Percentiles rank a stretch among this genome's conserved stretches.
Evolutionary conservation across 2,329 filamentous ascomycete genomes (phyloP).

Genomic region (Amphichorda felina): DNA sequence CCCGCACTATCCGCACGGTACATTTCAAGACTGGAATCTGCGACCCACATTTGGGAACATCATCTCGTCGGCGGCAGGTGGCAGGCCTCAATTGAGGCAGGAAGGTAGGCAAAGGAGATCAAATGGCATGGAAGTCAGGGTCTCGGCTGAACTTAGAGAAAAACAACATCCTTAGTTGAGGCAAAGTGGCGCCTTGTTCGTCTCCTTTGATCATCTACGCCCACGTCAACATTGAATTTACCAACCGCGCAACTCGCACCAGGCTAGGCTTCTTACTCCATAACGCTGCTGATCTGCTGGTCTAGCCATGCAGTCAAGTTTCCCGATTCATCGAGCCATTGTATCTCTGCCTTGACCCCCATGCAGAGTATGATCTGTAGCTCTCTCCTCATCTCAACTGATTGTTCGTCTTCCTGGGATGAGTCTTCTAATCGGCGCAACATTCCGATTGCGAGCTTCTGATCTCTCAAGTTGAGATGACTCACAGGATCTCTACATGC

Average conservation of each 20-base stretch:
- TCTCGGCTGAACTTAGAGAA: too few relatives aligned
- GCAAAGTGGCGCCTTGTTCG: too few relatives aligned
- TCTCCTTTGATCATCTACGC: too few relatives aligned
- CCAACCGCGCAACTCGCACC: too few relatives aligned
- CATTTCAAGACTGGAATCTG: too few relatives aligned
- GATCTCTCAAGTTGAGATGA: slow-evolving; percentile 41
- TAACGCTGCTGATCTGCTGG: slow-evolving; percentile 15
- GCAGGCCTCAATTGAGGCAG: too few relatives aligned
- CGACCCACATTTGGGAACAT: background rate
- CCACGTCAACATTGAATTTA: too few relatives aligned
- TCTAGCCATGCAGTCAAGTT: slow-evolving; percentile 39
- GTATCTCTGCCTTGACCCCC: slow-evolving; percentile 67
- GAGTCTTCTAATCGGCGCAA: slow-evolving; percentile 29
- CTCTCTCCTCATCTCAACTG: slow-evolving; percentile 35
- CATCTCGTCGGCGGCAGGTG: too few relatives aligned
- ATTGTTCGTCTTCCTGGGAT: slow-evolving; percentile 14
- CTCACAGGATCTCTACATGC: slow-evolving; percentile 14
- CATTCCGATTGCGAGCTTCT: slow-evolving; percentile 42
- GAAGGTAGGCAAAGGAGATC: too few relatives aligned
- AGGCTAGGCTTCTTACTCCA: too few relatives aligned
- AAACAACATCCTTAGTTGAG: too few relatives aligned
- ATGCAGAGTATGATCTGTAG: slow-evolving; percentile 64
- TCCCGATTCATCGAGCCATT: slow-evolving; percentile 49
- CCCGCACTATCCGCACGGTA: slow-evolving; percentile 25
- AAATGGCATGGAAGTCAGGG: too few relatives aligned